Conservation (phyloP, 177 flowering plant species). For the Vitis hybrid region DNA sequence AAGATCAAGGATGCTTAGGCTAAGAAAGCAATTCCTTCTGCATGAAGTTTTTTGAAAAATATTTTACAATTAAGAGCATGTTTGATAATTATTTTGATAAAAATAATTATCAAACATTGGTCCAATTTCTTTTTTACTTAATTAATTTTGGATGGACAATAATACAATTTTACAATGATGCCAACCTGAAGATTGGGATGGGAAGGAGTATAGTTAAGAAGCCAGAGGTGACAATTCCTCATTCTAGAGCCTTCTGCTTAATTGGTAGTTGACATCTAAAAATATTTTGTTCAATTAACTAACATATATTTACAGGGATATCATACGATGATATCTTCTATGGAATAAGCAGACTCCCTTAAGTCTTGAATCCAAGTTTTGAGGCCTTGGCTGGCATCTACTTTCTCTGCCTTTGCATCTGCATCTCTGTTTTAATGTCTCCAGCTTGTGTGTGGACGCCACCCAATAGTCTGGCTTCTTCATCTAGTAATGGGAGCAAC, state of each 20-base stretch:
- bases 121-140: background rate
- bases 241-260: background rate
- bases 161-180: background rate
- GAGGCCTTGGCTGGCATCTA: no score
- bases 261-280: background rate
- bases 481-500: no score
- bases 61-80: no score
- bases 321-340: constrained; percentile 75
- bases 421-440: no score
- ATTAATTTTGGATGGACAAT: background rate
- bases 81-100: no score
- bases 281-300: background rate
- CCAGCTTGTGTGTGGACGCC: no score
- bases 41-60: no score
- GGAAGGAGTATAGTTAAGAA: constrained; percentile 78
- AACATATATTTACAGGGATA: constrained; percentile 41
- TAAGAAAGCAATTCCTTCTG: constrained; percentile 48
- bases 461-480: no score
- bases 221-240: constrained; percentile 57
- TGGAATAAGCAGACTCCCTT: no score
- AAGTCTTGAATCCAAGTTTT: no score
- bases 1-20: constrained; percentile 97
- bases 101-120: no score
- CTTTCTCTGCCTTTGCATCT: no score
- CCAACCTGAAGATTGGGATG: constrained; percentile 97